Base-by-base conservation (phyloP, 345 rosid genomes). In the Xanthoceras sorbifolium region DNA sequence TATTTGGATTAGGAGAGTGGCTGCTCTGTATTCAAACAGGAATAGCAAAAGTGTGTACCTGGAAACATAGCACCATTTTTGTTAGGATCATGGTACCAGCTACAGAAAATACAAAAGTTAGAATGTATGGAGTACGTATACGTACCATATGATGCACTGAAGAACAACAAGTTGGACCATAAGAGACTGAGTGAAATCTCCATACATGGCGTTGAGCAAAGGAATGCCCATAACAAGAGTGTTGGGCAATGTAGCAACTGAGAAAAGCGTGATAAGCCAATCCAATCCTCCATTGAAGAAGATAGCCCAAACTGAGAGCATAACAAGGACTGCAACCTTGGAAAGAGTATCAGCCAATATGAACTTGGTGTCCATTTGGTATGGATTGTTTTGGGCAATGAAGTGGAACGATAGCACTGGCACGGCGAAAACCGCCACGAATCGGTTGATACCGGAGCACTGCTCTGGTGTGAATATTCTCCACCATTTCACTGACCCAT, bases 171-270 rank as follows among this genome's bases (percentile, higher is more conserved):
- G 78, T 74, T 88, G 91, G 64, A 88, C 88, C 89, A 88, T 88
- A 73, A 88, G 87, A 59, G 77, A 77, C 71, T 81, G 84, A 40
- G 89, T 84, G 83, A 82, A 86, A 9, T 79, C 89, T 5, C 86
- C 87, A 48, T 88, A 88, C 89, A 88, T 88, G 71, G 87, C 86
- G 69, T 82, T 76, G 26, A 88, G 83, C 77, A 88, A 52, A 62
- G 91, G 91, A n/a, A 88, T 88, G 5, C 91, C 91, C 89, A 86
- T 88, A 52, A 88, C 91, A 3, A 88, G 84, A 2, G 91, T 88
- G 76, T 88, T 88, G 5, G 91, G 91, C 80, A 88, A 69, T 38
- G 88, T 84, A 6, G 89, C 73, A 0, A 86, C 69, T 1, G 89
- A 88, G 76, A 88, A 88, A 44, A 86, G 80, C 64, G 89, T 88